A percentile compares a stretch with the other conserved stretches of the same genome.
These are phyloP conservation scores for Protomyces macrosporus DNA, from an alignment of 1,139 yeast species.

Conservation along the genomic window DNA sequence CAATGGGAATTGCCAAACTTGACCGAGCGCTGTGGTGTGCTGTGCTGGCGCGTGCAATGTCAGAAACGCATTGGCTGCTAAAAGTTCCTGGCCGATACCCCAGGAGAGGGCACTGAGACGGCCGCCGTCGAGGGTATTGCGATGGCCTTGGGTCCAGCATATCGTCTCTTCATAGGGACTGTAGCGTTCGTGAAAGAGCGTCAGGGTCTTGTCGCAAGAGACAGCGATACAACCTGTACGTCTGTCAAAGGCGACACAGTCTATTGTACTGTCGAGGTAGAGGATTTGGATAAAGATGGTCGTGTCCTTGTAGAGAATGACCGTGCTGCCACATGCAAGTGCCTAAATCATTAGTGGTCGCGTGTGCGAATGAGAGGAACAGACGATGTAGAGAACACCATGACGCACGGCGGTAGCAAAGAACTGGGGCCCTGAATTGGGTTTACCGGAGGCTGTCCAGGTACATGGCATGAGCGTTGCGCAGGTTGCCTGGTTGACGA, in stretches of 20 bases:
- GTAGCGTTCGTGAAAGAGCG: slow-evolving; percentile 8
- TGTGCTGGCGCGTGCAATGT: slow-evolving; percentile 53
- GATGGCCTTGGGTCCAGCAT: slow-evolving; percentile 45
- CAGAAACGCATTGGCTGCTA: slow-evolving; percentile 55
- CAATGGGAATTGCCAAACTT: slow-evolving; percentile 51
- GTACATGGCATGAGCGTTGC: background rate
- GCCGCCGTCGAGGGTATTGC: slow-evolving; percentile 37
- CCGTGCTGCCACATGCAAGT: background rate
- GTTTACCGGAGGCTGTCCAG: background rate
- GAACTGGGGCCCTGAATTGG: background rate
- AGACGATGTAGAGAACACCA: slow-evolving; percentile 12
- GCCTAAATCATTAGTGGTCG: background rate
- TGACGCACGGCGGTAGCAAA: slow-evolving; percentile 17
- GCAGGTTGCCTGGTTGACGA: too few species aligned
- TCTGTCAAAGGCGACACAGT: slow-evolving; percentile 12
- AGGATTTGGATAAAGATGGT: background rate
- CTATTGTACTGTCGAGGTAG: background rate
- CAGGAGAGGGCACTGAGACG: slow-evolving; percentile 55
- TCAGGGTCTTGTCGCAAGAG: background rate
- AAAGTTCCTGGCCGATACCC: slow-evolving; percentile 61
- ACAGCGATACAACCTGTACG: slow-evolving; percentile 12
- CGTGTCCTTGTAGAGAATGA: background rate
- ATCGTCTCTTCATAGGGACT: slow-evolving; percentile 3
- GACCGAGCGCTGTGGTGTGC: slow-evolving; percentile 43
- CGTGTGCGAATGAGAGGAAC: background rate